A percentile compares a stretch with the other conserved stretches of the same genome.
Conservation (phyloP, 2,329 filamentous ascomycete species). For the Aspergillus latus region DNA sequence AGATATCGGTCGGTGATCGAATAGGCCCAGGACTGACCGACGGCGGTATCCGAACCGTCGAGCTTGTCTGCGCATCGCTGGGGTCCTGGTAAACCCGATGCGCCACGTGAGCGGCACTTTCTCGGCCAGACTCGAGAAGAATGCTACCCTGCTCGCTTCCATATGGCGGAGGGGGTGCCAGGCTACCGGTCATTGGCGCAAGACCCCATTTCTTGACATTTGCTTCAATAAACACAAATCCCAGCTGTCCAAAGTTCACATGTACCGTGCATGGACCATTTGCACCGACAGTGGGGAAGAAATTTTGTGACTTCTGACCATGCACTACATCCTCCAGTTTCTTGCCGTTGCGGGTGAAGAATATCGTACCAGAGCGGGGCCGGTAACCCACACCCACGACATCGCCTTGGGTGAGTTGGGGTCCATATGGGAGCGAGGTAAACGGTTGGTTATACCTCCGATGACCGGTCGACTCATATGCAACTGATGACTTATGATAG, state of each 20-base stretch:
- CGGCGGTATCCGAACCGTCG: slow-evolving; percentile 69
- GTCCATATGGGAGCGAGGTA: slow-evolving; percentile 73
- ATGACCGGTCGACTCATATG: slow-evolving; percentile 83
- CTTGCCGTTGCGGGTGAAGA: slow-evolving; percentile 98
- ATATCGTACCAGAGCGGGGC: slow-evolving; percentile 88
- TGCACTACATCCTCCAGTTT: slow-evolving; percentile 93
- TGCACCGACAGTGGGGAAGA: slow-evolving; percentile 95
- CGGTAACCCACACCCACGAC: slow-evolving; percentile 95
- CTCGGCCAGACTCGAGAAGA: slow-evolving; percentile 77
- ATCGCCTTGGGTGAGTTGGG: slow-evolving; percentile 84
- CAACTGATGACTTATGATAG: slow-evolving; percentile 88
- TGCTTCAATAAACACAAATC: slow-evolving; percentile 98
- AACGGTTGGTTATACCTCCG: slow-evolving; percentile 95
- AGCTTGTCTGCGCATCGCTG: slow-evolving; percentile 74
- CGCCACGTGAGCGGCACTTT: slow-evolving; percentile 47
- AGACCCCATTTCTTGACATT: slow-evolving; percentile 99
- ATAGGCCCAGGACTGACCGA: slow-evolving; percentile 86
- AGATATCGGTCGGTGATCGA: slow-evolving; percentile 92
- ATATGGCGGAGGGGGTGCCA: slow-evolving; percentile 93
- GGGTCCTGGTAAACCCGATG: slow-evolving; percentile 50
- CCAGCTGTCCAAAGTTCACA: slow-evolving; percentile 96
- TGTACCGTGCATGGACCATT: slow-evolving; percentile 91
- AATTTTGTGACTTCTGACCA: slow-evolving; percentile 90
- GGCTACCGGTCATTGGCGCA: slow-evolving; percentile 89
- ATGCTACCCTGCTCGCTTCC: slow-evolving; percentile 97